Base-by-base conservation (phyloP, 139 green algal genomes). In the Chlorella sp. region DNA sequence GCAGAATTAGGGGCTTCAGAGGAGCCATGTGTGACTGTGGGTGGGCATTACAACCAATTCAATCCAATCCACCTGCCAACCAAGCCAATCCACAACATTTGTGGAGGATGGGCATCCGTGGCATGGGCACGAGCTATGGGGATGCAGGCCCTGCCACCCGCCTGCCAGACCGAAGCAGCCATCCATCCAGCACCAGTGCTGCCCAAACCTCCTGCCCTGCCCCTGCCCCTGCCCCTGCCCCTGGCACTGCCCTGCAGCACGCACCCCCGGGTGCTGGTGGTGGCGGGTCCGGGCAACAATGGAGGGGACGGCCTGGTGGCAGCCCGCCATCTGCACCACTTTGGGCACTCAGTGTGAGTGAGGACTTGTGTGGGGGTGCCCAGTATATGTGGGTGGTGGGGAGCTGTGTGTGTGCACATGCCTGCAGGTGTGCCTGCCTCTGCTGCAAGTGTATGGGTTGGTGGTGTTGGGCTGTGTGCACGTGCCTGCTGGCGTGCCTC, bases 281-380 rank as follows among this genome's bases (percentile, higher is more conserved):
- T 99, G 14, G 96, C 93, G 39, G 98, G 98, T 0, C 98, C 98
- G 1, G 98, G 98, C 83, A 99, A 99, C 96, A 99, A 99, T 88
- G 98, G 98, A 11, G 98, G 98, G 3, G 98, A 99, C 89, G 98
- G 98, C 0, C 95, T 99, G 18, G 98, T 99, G 28, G 96, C 95
- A 22, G 98, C 97, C 30, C 90, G 98, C 0, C 98, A 99, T 94
- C 93, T 99, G 39, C 84, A 93, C 53, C 97, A 99, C 81, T 99
- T 99, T 94, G 97, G 97, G 0, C 98, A 98, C 90, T 83, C 91
- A 15, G 91, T 96, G 3, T 64, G 91, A 86, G 92, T 97, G 32
- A 80, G 48, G 48, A 57, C 48, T 57, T 5, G 48, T 9, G 92
- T 53, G 75, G n/a, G n/a, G 22, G 40, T n/a, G n/a, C n/a, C n/a